Evolutionary conservation across 2,329 filamentous ascomycete species (phyloP).

Genomic region (Colletotrichum somersetense): DNA sequence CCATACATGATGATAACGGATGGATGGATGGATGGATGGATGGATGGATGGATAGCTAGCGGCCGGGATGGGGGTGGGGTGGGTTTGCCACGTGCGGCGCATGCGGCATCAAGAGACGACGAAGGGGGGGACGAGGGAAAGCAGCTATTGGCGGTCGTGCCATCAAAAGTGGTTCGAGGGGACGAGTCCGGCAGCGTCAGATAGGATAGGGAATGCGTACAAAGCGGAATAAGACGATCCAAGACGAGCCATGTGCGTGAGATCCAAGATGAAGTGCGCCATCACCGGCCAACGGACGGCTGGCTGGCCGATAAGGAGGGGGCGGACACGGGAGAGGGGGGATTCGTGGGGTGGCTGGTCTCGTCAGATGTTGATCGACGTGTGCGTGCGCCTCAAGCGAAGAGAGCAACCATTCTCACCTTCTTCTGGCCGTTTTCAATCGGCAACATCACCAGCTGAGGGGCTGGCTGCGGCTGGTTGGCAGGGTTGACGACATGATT

Average conservation of each 20-base stretch:
- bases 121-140: neutral
- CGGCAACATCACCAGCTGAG: neutral
- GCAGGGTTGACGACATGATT: neutral
- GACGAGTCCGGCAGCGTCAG: slow-evolving; percentile 11
- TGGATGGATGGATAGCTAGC: slow-evolving; percentile 5
- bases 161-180: slow-evolving; percentile 35
- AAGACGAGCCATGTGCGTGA: slow-evolving; percentile 27
- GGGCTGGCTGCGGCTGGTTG: neutral
- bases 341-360: slow-evolving; percentile 27
- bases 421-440: slow-evolving; percentile 34
- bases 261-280: slow-evolving; percentile 5
- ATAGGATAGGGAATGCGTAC: neutral
- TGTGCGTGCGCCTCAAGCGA: neutral
- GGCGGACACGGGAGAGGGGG: neutral
- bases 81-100: slow-evolving; percentile 37
- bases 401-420: slow-evolving; percentile 2
- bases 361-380: slow-evolving; percentile 35
- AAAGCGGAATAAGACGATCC: slow-evolving; percentile 10
- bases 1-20: neutral
- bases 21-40: neutral
- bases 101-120: slow-evolving; percentile 18
- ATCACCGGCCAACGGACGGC: slow-evolving; percentile 15
- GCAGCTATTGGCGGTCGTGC: slow-evolving; percentile 22
- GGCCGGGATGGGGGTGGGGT: slow-evolving; percentile 18
- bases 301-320: neutral